Evolutionary conservation across 2,329 filamentous ascomycete genomes (phyloP).

Genomic region (Trichoderma asperellum): DNA sequence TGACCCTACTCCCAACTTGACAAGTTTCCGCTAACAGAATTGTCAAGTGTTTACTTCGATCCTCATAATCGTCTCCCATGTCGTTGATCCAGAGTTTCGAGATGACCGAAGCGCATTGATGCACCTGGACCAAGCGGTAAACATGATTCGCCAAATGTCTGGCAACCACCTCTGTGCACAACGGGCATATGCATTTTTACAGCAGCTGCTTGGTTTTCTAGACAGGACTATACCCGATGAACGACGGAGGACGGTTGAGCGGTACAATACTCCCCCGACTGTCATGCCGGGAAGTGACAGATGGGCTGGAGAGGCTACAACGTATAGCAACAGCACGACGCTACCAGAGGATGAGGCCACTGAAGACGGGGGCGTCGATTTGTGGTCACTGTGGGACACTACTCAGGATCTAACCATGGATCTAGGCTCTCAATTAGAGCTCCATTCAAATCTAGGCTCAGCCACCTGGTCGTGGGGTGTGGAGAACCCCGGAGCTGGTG

Average conservation of each 20-base stretch:
- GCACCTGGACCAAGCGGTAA: conserved; percentile 14
- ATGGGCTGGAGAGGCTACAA: background rate
- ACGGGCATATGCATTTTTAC: conserved; percentile 19
- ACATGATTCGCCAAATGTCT: conserved; percentile 23
- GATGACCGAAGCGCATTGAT: conserved; percentile 17
- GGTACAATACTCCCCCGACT: conserved; percentile 12
- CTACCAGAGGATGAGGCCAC: background rate
- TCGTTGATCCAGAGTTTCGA: conserved; percentile 20
- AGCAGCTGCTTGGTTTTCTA: conserved; percentile 15
- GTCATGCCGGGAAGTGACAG: conserved; percentile 12
- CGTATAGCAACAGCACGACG: conserved; percentile 5
- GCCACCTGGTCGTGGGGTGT: conserved; percentile 19
- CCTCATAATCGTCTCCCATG: conserved; percentile 19
- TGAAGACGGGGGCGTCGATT: background rate
- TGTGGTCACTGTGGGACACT: conserved; percentile 25
- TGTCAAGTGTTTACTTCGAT: conserved; percentile 12
- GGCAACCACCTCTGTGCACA: conserved; percentile 21
- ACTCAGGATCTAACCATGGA: conserved; percentile 22
- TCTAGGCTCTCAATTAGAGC: conserved; percentile 18
- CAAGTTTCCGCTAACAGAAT: background rate
- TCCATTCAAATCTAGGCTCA: conserved; percentile 18
- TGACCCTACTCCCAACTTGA: too few relatives aligned
- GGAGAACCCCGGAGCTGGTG: conserved; percentile 9
- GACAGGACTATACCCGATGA: conserved; percentile 19
- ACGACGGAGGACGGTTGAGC: background rate